Conservation (phyloP, 495 filamentous ascomycete species). For the Penicillium cosmopolitanum region DNA sequence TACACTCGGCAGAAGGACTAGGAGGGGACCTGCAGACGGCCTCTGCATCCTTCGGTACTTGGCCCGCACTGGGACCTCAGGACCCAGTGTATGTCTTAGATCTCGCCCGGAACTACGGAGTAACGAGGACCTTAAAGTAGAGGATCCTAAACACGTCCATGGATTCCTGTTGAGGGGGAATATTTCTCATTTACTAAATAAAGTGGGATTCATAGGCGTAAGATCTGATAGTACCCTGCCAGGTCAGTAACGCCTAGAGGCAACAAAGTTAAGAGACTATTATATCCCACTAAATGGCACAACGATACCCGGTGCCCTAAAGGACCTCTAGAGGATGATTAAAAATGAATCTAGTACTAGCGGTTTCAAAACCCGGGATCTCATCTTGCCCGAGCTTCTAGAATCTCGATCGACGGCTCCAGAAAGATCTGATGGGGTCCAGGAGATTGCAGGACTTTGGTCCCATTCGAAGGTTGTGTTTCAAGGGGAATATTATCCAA, state of each 20-base stretch:
- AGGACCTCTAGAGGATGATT: not conserved
- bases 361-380: not conserved
- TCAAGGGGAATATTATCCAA: not conserved
- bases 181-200: too few relatives aligned
- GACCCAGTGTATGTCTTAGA: slow-evolving; percentile 18
- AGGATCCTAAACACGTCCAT: too few relatives aligned
- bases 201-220: too few relatives aligned
- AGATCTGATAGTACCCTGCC: too few relatives aligned
- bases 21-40: not conserved
- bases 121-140: not conserved
- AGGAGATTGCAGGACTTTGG: slow-evolving; percentile 1
- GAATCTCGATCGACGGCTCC: slow-evolving; percentile 4
- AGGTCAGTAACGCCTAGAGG: too few relatives aligned
- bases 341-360: not conserved
- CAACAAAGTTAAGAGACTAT: too few relatives aligned
- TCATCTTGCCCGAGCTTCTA: not conserved
- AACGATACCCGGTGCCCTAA: too few relatives aligned
- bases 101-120: slow-evolving; percentile 6
- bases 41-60: slow-evolving; percentile 3
- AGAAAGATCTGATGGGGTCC: slow-evolving; percentile 3
- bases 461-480: not conserved
- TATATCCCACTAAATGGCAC: too few relatives aligned
- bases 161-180: too few relatives aligned
- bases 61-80: slow-evolving; percentile 5
- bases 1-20: not conserved